These are phyloP conservation scores for Ogataea pini DNA, from an alignment of 805 yeast genomes.

Conservation along the genomic window DNA sequence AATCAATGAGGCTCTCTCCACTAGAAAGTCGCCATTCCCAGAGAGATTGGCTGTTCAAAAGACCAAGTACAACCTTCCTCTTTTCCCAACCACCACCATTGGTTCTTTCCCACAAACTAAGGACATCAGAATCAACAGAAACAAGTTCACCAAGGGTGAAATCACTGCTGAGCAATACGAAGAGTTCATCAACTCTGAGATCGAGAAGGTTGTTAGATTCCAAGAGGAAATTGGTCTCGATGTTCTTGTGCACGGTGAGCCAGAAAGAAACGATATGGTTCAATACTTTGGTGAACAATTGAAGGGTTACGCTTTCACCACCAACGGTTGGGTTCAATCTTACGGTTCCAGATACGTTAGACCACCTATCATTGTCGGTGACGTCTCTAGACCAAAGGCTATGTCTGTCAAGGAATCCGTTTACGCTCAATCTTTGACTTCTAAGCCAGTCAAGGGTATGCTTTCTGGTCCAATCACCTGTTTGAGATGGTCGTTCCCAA, in stretches of 20 bases:
- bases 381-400: conserved; percentile 96
- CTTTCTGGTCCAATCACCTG: conserved; percentile 99
- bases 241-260: conserved; percentile 99
- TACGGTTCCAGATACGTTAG: conserved; percentile 99
- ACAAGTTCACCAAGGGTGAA: conserved; percentile 96
- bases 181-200: conserved; percentile 94
- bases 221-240: conserved; percentile 99
- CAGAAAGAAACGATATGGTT: conserved; percentile 99
- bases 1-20: conserved; percentile 71
- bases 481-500: conserved; percentile 99
- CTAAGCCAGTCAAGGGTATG: conserved; percentile 99
- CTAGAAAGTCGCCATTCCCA: conserved; percentile 86
- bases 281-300: conserved; percentile 99
- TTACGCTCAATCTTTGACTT: conserved; percentile 95
- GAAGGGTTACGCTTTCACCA: conserved; percentile 97
- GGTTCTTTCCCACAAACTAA: conserved; percentile 99
- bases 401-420: conserved; percentile 99
- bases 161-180: conserved; percentile 94
- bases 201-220: conserved; percentile 93
- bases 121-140: conserved; percentile 98
- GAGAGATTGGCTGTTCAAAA: conserved; percentile 86
- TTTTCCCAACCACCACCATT: conserved; percentile 99
- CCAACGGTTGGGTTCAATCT: conserved; percentile 99
- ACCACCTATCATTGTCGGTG: conserved; percentile 99
- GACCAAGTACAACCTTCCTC: conserved; percentile 85